These are phyloP conservation scores for Fraxinus nigra DNA, from an alignment of 305 asterid genomes.

Conservation along the genomic window DNA sequence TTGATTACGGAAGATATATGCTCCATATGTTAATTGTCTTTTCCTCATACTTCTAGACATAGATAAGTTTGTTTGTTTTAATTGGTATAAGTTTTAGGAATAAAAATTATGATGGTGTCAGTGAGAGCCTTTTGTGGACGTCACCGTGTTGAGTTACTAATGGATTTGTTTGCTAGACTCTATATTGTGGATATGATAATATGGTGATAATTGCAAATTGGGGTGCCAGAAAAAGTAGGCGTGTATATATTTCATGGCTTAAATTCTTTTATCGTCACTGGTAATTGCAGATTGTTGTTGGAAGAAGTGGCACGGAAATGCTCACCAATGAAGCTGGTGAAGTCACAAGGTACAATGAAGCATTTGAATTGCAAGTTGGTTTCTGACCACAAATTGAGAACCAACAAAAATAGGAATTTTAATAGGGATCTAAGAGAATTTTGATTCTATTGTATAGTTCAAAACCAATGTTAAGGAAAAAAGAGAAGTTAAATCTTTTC, in stretches of 20 bases:
- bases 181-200: background rate
- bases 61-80: background rate
- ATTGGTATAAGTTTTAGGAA: background rate
- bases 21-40: background rate
- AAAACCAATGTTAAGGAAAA: too few relatives aligned
- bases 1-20: background rate
- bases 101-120: background rate
- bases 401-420: too few relatives aligned
- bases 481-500: too few relatives aligned
- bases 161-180: background rate
- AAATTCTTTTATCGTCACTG: background rate
- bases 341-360: constrained; percentile 82
- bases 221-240: background rate
- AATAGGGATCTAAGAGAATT: too few relatives aligned
- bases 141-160: background rate
- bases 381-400: too few relatives aligned
- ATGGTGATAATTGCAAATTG: background rate
- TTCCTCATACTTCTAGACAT: background rate
- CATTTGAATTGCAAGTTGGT: too few relatives aligned
- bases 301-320: constrained; percentile 83
- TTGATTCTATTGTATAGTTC: too few relatives aligned
- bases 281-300: constrained; percentile 79
- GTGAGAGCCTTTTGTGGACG: background rate
- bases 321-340: constrained; percentile 98
- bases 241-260: background rate